Base-by-base conservation (phyloP, 2,329 filamentous ascomycete genomes). In the Aspergillus aculeatus region DNA sequence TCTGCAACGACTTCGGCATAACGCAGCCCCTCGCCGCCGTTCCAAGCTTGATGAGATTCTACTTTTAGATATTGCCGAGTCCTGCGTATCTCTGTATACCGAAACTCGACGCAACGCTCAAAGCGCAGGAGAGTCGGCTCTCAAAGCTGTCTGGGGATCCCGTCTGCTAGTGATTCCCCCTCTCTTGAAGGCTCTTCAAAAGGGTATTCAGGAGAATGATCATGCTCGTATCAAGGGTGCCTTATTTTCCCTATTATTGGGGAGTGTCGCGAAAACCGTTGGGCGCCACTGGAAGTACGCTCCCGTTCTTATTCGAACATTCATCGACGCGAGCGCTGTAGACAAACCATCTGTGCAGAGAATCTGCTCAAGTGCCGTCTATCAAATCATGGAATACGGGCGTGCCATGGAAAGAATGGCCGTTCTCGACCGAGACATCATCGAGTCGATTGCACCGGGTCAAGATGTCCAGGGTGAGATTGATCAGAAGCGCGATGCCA, bases 61-160 rank as follows among this genome's bases (percentile, higher is more conserved):
- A 12, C 81, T 99, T 1, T 81, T 96, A 16, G 93, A 99, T 73
- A 83, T 99, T 41, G 92, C 93, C 5, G 86, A 96, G 67, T 97
- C 94, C 0, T 92, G 90, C 64, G 88, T 96, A 2, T 98, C 94
- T 0, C 80, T 91, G 4, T 99, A 99, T 73, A 95, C 95, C 0
- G 95, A 99, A 72, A 95, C 98, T 54, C 89, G 96, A n/a, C 86
- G 93, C 32, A 93, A 93, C 56, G 95, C 95, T 2, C 95, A 99
- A 74, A 89, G 88, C 62, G 92, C 95, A 0, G 90, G 92, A 58
- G 96, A 99, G 74, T 96, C 95, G 0, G 95, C 95, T 0, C 84
- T 98, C 32, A 97, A 96, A 78, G 90, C 90, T 29, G 84, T 99
- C 12, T 89, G 96, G 66, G 95, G 93, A 1, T 91, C 92, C 23